A percentile compares a stretch with the other conserved stretches of the same genome.
phyloP scores from a whole-genome alignment of 164 flowering plant species.

The Stephania japonica region DNA sequence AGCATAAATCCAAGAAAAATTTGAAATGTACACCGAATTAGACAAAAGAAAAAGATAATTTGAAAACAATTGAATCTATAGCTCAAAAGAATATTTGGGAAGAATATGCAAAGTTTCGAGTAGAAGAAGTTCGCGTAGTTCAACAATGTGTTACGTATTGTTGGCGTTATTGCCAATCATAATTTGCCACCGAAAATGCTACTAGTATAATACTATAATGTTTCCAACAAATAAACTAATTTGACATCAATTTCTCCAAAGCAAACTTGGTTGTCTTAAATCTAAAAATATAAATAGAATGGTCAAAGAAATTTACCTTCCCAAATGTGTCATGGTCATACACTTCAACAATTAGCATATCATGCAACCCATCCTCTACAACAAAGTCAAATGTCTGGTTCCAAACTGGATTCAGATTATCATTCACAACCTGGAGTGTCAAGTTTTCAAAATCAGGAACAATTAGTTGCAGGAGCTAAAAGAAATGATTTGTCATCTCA shows the following conservation, averaged over 20 bases:
- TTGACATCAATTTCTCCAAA: background rate
- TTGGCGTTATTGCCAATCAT: too few species aligned
- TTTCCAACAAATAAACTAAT: background rate
- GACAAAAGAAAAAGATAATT: too few species aligned
- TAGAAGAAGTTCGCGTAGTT: background rate
- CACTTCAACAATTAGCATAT: conserved; percentile 81
- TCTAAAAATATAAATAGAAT: background rate
- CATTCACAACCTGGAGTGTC: conserved; percentile 71
- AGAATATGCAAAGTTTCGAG: background rate
- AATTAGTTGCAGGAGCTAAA: background rate
- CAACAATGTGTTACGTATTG: background rate
- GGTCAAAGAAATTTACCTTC: conserved; percentile 49
- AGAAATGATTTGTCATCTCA: background rate
- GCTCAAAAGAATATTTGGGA: background rate
- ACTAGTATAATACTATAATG: background rate
- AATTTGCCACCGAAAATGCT: background rate
- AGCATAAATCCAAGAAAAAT: background rate
- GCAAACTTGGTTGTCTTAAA: background rate
- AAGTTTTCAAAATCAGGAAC: conserved; percentile 3
- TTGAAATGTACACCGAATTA: too few species aligned
- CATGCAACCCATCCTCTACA: conserved; percentile 95
- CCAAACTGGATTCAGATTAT: conserved; percentile 87
- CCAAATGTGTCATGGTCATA: conserved; percentile 98
- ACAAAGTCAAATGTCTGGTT: conserved; percentile 99
- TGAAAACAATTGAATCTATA: too few species aligned